A percentile compares a stretch with the other conserved stretches of the same genome.
Evolutionary conservation across 139 green algal genomes (phyloP).

Genomic region (Chlorokybus atmophyticus): DNA sequence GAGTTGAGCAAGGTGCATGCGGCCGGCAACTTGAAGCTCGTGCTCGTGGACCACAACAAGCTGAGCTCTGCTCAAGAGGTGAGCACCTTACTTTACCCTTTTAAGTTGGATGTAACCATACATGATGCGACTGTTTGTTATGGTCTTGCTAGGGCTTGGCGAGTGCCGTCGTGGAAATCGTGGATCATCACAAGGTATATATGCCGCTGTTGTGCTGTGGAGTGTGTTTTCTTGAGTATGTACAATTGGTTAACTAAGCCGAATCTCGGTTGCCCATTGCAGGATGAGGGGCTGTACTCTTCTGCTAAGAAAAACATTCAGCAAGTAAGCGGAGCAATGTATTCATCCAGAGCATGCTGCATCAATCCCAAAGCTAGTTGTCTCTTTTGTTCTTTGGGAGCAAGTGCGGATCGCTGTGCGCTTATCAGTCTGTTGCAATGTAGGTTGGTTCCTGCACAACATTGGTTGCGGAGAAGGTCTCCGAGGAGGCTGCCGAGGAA

Average conservation of each 20-base stretch:
- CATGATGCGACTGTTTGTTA: no score
- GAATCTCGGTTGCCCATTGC: no score
- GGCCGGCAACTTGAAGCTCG: conserved; percentile 5
- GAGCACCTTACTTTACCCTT: no score
- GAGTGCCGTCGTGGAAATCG: conserved; percentile 7
- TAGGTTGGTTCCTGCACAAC: conserved; percentile 17
- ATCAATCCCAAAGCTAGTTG: background rate
- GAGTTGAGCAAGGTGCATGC: conserved; percentile 1
- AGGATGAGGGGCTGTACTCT: conserved; percentile 1
- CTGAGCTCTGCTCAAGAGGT: conserved; percentile 5
- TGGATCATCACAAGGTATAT: conserved; percentile 2
- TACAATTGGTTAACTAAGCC: no score
- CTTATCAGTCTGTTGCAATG: background rate
- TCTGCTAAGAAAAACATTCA: conserved; percentile 8
- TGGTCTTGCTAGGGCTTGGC: background rate
- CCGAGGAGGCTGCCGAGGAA: background rate
- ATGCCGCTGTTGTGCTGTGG: background rate
- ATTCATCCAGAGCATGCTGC: background rate
- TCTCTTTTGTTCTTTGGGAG: background rate
- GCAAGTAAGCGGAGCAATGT: background rate
- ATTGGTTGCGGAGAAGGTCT: conserved; percentile 13
- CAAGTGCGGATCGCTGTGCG: background rate
- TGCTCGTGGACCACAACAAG: conserved; percentile 12
- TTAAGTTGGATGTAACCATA: no score
- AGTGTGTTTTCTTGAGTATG: no score